phyloP scores from a whole-genome alignment of 164 flowering plant species.

The Tinospora cordifolia region DNA sequence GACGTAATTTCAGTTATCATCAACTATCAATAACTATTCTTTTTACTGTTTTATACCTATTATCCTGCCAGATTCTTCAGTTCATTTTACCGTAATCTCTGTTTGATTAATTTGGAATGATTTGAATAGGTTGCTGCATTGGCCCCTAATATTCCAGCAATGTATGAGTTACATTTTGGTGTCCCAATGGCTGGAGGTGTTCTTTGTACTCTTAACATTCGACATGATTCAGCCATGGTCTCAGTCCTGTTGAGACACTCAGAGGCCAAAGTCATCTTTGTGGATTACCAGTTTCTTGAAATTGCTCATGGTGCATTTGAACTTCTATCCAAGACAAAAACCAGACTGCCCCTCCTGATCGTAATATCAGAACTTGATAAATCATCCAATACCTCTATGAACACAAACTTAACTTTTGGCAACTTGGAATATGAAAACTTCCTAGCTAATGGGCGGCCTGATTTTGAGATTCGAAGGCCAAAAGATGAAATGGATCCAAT shows the following conservation, averaged over 20 bases:
- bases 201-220: constrained; percentile 53
- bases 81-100: too few species aligned
- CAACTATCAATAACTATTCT: too few species aligned
- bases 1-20: too few species aligned
- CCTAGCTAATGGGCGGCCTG: constrained; percentile 27
- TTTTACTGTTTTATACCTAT: too few species aligned
- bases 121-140: constrained; percentile 49
- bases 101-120: too few species aligned
- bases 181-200: constrained; percentile 75
- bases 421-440: constrained; percentile 41
- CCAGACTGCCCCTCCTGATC: constrained; percentile 35
- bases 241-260: constrained; percentile 46
- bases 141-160: constrained; percentile 64
- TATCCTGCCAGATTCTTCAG: too few species aligned
- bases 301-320: constrained; percentile 36
- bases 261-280: constrained; percentile 52
- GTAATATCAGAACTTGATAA: constrained; percentile 30
- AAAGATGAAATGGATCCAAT: constrained; percentile 66
- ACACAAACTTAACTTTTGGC: too few species aligned
- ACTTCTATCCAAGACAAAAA: constrained; percentile 20
- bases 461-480: constrained; percentile 43
- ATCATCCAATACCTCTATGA: background rate
- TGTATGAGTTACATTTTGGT: constrained; percentile 71
- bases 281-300: constrained; percentile 42
- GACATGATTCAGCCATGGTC: constrained; percentile 46